Percentiles rank a stretch among this genome's conserved stretches.
Evolutionary conservation across 2,329 filamentous ascomycete species (phyloP).

Genomic region (Neospermospora avenae): DNA sequence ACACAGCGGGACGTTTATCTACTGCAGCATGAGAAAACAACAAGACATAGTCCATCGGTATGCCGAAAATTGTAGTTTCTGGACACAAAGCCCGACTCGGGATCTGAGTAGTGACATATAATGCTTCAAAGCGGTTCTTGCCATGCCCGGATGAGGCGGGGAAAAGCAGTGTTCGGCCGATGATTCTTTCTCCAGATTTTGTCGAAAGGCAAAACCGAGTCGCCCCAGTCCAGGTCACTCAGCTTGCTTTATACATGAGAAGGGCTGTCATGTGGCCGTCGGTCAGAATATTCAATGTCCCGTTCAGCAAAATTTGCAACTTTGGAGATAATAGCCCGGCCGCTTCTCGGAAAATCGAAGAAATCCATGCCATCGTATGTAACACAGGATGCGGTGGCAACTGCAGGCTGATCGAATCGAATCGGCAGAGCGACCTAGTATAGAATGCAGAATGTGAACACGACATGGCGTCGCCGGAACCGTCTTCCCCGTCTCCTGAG

Average conservation of each 20-base stretch:
- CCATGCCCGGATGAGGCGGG: neutral
- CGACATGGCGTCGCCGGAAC: slow-evolving; percentile 19
- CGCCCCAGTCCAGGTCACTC: neutral
- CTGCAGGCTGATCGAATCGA: slow-evolving; percentile 7
- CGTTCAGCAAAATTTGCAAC: neutral
- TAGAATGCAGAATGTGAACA: slow-evolving; percentile 9
- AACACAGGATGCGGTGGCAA: slow-evolving; percentile 1
- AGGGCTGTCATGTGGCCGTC: neutral
- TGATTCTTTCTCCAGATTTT: too few species aligned
- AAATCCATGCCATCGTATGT: neutral
- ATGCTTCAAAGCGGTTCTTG: neutral
- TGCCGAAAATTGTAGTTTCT: slow-evolving; percentile 2
- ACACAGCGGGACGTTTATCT: slow-evolving; percentile 14
- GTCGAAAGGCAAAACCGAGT: too few species aligned
- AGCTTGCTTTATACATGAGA: neutral
- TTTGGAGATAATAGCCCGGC: neutral
- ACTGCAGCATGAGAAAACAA: neutral
- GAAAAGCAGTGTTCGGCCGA: neutral
- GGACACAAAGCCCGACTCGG: slow-evolving; percentile 4
- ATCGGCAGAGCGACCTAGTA: neutral
- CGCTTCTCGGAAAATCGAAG: slow-evolving; percentile 14
- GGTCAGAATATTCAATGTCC: neutral
- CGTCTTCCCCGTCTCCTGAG: slow-evolving; percentile 17
- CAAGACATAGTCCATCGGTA: slow-evolving; percentile 2
- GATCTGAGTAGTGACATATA: neutral